These are phyloP conservation scores for Pezicula radicicola DNA, from an alignment of 2,329 filamentous ascomycete genomes.

Conservation along the genomic window DNA sequence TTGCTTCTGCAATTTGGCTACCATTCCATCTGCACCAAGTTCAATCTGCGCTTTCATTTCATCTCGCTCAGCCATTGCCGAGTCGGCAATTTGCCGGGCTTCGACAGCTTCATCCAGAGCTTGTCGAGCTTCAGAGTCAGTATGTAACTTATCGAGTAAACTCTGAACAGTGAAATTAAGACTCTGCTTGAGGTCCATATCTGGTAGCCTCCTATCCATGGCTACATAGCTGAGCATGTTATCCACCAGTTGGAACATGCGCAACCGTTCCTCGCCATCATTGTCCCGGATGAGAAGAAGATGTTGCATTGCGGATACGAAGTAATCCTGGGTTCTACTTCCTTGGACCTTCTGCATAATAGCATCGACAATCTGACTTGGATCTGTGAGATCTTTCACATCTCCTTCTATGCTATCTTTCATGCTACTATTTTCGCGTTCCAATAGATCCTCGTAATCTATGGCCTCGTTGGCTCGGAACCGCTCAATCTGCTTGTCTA, in stretches of 20 bases:
- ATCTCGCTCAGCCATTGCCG: slow-evolving; percentile 93
- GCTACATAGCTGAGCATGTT: slow-evolving; percentile 99
- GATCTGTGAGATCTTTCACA: slow-evolving; percentile 88
- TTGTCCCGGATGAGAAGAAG: slow-evolving; percentile 89
- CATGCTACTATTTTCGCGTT: slow-evolving; percentile 85
- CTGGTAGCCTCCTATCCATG: slow-evolving; percentile 92
- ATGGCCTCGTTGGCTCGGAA: slow-evolving; percentile 94
- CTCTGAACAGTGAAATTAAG: slow-evolving; percentile 97
- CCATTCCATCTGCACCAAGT: slow-evolving; percentile 87
- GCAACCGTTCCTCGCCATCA: slow-evolving; percentile 84
- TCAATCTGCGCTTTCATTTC: slow-evolving; percentile 88
- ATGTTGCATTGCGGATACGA: slow-evolving; percentile 92
- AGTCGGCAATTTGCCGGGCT: slow-evolving; percentile 88
- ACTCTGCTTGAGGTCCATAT: slow-evolving; percentile 97
- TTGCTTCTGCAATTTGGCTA: slow-evolving; percentile 89
- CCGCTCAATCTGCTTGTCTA: slow-evolving; percentile 95
- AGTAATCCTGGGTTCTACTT: slow-evolving; percentile 89
- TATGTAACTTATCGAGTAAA: slow-evolving; percentile 91
- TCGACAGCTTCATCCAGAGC: slow-evolving; percentile 90
- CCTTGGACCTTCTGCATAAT: slow-evolving; percentile 83
- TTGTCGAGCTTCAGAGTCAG: slow-evolving; percentile 90
- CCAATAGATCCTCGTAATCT: slow-evolving; percentile 96
- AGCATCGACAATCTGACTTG: slow-evolving; percentile 88
- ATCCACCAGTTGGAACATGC: slow-evolving; percentile 97
- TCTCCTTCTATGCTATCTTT: slow-evolving; percentile 69